A percentile compares a stretch with the other conserved stretches of the same genome.
Conservation (phyloP, 2,329 filamentous ascomycete species). For the Phoma sp. region DNA sequence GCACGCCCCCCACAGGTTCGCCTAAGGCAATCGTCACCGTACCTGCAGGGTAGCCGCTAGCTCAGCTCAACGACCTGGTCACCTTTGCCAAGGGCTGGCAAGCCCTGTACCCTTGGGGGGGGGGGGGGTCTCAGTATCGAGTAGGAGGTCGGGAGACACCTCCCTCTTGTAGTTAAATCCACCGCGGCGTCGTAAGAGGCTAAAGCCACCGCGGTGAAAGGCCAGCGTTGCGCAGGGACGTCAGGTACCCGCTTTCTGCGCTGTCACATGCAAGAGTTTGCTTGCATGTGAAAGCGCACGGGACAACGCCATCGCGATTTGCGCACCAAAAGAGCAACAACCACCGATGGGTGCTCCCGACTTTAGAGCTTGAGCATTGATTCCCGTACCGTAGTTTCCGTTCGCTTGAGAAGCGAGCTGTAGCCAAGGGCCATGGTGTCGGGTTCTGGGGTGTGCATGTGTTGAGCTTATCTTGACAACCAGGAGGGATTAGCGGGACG, state of each 20-base stretch:
- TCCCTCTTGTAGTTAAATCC: slow-evolving; percentile 17
- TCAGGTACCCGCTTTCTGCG: slow-evolving; percentile 12
- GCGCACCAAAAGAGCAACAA: slow-evolving; percentile 7
- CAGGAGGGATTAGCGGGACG: slow-evolving; percentile 3
- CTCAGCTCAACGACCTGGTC: slow-evolving; percentile 7
- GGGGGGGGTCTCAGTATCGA: background rate
- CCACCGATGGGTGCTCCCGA: slow-evolving; percentile 15
- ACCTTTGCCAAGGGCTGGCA: background rate
- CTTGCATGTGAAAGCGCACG: slow-evolving; percentile 18
- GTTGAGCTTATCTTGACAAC: slow-evolving; percentile 21
- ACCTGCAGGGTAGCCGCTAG: slow-evolving; percentile 14
- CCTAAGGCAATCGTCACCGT: slow-evolving; percentile 1
- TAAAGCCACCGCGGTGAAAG: slow-evolving; percentile 19
- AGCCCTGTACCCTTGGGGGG: too few relatives aligned
- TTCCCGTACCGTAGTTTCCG: slow-evolving; percentile 21
- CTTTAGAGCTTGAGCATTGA: slow-evolving; percentile 19
- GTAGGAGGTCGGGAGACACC: slow-evolving; percentile 6
- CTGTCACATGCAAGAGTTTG: slow-evolving; percentile 16
- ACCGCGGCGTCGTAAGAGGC: slow-evolving; percentile 12
- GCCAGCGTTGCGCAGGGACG: slow-evolving; percentile 1
- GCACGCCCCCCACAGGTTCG: slow-evolving; percentile 7
- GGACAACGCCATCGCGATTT: slow-evolving; percentile 15
- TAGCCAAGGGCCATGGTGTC: slow-evolving; percentile 16
- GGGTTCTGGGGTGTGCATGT: slow-evolving; percentile 18
- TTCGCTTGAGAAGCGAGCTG: slow-evolving; percentile 20